phyloP scores from a whole-genome alignment of 306 rosid species.

The Quercus rubra region DNA sequence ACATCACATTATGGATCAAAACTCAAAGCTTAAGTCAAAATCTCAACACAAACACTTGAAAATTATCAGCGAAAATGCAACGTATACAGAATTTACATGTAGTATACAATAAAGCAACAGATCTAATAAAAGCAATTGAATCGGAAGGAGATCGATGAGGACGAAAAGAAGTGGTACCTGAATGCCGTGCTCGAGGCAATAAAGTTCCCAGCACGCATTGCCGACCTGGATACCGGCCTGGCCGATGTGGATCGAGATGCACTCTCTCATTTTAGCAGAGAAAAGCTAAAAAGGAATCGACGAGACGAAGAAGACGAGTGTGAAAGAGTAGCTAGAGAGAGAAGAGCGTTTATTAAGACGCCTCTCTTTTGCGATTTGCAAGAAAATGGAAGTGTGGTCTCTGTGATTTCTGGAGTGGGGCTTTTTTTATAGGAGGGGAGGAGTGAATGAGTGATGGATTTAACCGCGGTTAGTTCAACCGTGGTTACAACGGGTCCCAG shows the following conservation, averaged over 20 bases:
- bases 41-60: too few relatives aligned
- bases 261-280: slow-evolving; percentile 46
- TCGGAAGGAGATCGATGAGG: neutral
- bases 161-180: slow-evolving; percentile 31
- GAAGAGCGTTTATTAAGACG: slow-evolving; percentile 61
- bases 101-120: neutral
- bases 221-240: slow-evolving; percentile 72
- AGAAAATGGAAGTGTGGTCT: neutral
- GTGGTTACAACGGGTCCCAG: neutral
- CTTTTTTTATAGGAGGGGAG: slow-evolving; percentile 5
- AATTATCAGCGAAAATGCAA: neutral
- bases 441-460: neutral
- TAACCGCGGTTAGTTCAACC: slow-evolving; percentile 13
- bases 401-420: neutral
- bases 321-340: neutral
- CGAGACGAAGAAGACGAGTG: too few relatives aligned
- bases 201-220: slow-evolving; percentile 70
- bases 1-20: neutral
- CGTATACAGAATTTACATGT: neutral
- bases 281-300: neutral
- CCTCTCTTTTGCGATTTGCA: slow-evolving; percentile 10
- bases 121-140: neutral
- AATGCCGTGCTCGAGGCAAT: slow-evolving; percentile 66
- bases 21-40: neutral
- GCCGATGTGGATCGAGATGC: slow-evolving; percentile 66